phyloP scores from a whole-genome alignment of 192 early-diverging fungal species.

The Rhizophagus prolifer region DNA sequence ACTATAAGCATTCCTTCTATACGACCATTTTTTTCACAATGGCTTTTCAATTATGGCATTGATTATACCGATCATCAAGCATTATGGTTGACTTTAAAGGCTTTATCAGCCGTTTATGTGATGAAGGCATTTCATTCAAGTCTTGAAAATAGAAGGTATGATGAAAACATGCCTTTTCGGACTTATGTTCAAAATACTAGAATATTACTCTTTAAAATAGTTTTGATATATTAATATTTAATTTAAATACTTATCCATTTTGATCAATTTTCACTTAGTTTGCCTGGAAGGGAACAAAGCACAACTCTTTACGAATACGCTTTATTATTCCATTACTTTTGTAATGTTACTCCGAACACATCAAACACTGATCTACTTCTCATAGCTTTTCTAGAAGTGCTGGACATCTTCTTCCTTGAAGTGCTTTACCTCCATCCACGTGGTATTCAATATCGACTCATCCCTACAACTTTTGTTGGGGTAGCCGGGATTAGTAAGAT shows the following conservation, averaged over 20 bases:
- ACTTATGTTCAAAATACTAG: neutral
- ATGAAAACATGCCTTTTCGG: neutral
- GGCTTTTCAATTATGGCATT: neutral
- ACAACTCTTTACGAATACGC: constrained; percentile 49
- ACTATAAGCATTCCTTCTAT: neutral
- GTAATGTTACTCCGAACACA: constrained; percentile 34
- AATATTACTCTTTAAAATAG: neutral
- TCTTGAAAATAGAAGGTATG: constrained; percentile 29
- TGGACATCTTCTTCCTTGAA: constrained; percentile 44
- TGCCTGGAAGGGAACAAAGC: constrained; percentile 38
- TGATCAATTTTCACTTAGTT: constrained; percentile 8
- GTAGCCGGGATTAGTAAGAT: constrained; percentile 36
- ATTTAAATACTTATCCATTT: neutral
- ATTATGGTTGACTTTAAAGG: constrained; percentile 27
- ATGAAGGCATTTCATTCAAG: constrained; percentile 33
- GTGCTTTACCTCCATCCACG: constrained; percentile 40
- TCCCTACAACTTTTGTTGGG: constrained; percentile 46
- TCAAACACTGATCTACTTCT: constrained; percentile 42
- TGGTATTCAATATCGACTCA: constrained; percentile 39
- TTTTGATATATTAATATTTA: neutral
- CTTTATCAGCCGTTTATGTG: constrained; percentile 21
- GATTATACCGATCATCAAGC: constrained; percentile 35
- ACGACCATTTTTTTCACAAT: constrained; percentile 17
- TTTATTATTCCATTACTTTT: constrained; percentile 45
- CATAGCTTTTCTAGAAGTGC: constrained; percentile 42